Conservation (phyloP, 1,284 basidiomycete genomes). For the Clitocybe nebularis region DNA sequence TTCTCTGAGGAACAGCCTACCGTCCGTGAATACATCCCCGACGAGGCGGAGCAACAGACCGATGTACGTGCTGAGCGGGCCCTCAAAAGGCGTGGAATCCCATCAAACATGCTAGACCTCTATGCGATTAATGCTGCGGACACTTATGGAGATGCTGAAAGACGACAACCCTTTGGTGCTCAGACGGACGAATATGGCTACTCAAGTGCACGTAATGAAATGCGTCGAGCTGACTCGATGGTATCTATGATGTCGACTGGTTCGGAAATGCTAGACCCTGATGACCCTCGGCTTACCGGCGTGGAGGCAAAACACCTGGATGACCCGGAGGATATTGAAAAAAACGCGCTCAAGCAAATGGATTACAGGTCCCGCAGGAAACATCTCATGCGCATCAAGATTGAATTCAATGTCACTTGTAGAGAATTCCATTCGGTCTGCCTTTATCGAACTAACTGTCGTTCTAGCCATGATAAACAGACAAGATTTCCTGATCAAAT, state of each 20-base stretch:
- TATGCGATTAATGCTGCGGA: slow-evolving; percentile 37
- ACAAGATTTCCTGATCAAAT: slow-evolving; percentile 75
- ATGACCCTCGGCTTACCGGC: slow-evolving; percentile 51
- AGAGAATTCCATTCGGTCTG: slow-evolving; percentile 20
- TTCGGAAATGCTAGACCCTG: slow-evolving; percentile 49
- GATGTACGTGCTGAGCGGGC: slow-evolving; percentile 28
- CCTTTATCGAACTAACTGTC: background rate
- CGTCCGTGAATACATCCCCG: slow-evolving; percentile 21
- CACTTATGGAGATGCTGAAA: slow-evolving; percentile 19
- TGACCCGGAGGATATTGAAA: slow-evolving; percentile 58
- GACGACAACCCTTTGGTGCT: slow-evolving; percentile 11
- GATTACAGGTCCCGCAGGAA: slow-evolving; percentile 63
- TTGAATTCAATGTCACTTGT: slow-evolving; percentile 72
- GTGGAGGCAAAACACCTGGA: slow-evolving; percentile 40
- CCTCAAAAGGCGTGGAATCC: slow-evolving; percentile 36
- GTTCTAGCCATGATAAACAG: slow-evolving; percentile 59
- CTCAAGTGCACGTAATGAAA: slow-evolving; percentile 19
- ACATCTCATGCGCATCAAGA: slow-evolving; percentile 54
- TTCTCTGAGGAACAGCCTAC: slow-evolving; percentile 24
- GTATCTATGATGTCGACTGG: slow-evolving; percentile 32
- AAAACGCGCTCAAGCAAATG: slow-evolving; percentile 54
- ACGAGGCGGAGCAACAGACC: slow-evolving; percentile 20
- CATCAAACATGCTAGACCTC: slow-evolving; percentile 52
- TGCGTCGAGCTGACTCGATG: slow-evolving; percentile 29
- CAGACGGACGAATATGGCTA: slow-evolving; percentile 20